Base-by-base conservation (phyloP, 768 basidiomycete species). In the Mycena amicta region DNA sequence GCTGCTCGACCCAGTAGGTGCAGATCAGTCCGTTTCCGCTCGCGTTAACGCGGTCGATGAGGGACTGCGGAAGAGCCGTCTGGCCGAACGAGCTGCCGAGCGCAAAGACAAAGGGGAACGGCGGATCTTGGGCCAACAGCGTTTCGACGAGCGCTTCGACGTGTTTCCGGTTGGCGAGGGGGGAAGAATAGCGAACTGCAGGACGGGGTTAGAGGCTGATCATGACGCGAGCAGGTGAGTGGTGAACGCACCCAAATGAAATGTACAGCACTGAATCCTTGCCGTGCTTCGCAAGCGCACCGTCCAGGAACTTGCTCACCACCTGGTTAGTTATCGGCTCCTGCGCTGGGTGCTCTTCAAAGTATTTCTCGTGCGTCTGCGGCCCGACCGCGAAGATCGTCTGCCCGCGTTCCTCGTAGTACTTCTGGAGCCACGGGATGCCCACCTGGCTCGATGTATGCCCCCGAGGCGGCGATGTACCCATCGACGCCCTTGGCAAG, bases 181-280 rank as follows among this genome's bases (percentile, higher is more conserved):
- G 20, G 57, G 52, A 59, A 59, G 43, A 56, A 49, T 12, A 49
- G 47, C 5, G 47, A 49, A 4, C 47, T 49, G n/a, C 6, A 12
- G 12, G 20, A 13, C 41, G n/a, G 6, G 12, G 41, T 12, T 43
- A 22, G 20, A 20, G 6, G 20, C 41, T 12, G 11, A 12, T 43
- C 20, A 20, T 13, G 20, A 22, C 12, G 6, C 6, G 11, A 22
- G 26, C 22, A 49, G 26, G 13, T 5, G 12, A 28, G 25, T 8
- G 20, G 18, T 2, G 26, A 25, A 51, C 52, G n/a, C 25, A 61
- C 60, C 60, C 60, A n/a, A 61, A 61, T 12, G 60, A 61, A 12
- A 61, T 61, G 27, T 56, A 61, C 22, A 61, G 51, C 20, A 54
- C 55, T 13, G 55, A 61, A 12, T 41, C 56, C 6, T 46, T 12